Evolutionary conservation across 2,329 filamentous ascomycete genomes (phyloP), one percentile per base, ranked within the genome.

Genomic region (Pseudogymnoascus sp.): DNA sequence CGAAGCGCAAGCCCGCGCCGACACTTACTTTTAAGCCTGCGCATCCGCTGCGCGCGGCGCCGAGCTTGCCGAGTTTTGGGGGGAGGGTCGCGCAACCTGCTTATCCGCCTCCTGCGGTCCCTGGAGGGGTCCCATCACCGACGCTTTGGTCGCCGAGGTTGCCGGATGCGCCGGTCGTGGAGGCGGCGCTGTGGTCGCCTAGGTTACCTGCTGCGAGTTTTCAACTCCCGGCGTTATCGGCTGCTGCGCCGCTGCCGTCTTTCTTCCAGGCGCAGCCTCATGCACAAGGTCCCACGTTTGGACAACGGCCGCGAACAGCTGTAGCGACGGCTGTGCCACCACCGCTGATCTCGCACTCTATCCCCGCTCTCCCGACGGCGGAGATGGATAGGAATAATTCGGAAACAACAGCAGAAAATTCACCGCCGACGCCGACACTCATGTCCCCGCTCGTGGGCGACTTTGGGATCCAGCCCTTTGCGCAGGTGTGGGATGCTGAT

Each of bases 401-500:
- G n/a, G n/a, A n/a, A n/a, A n/a, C n/a, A n/a, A n/a, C n/a, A n/a
- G n/a, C n/a, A n/a, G n/a, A n/a, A n/a, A n/a, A n/a, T n/a, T n/a
- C n/a, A n/a, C n/a, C n/a, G 2, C 40, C 40, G 1, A 6, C 40
- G 5, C 40, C 40, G 6, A 6, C 40, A 4, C 19, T 44, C 19
- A 59, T 59, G 50, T 16, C n/a, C 10, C 50, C 50, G 13, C 8
- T 16, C 0, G 26, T 31, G 4, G 33, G 33, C 0, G 50, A 31
- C 8, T 59, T 59, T 5, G 50, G 33, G 6, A 59, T 59, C 16
- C 26, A 35, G 1, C 50, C 50, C 2, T 59, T 59, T 6, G 33
- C 26, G 24, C 24, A 59, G 50, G 40, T 44, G 40, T 44, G 13
- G 11, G 40, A 44, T 11, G 40, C 40, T 4, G 40, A 77, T 50